These are phyloP conservation scores for Ustilago trichophora DNA, from an alignment of 1,284 basidiomycete species.

Conservation along the genomic window DNA sequence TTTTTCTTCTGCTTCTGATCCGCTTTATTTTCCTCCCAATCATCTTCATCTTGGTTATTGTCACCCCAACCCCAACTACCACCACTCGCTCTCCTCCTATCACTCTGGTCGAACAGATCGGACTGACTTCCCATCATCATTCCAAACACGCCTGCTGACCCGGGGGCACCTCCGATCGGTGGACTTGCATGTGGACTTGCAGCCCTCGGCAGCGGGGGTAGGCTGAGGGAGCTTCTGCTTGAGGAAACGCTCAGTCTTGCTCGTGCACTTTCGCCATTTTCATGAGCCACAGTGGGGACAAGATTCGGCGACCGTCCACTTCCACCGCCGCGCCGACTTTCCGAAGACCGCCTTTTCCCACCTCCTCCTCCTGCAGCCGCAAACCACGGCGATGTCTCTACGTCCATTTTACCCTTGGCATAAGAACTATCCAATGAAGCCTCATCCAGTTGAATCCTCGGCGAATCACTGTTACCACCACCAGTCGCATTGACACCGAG, in stretches of 20 bases:
- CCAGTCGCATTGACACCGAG: background rate
- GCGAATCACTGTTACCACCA: conserved; percentile 1
- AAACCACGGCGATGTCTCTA: conserved; percentile 11
- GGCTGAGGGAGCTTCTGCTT: background rate
- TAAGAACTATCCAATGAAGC: too few species aligned
- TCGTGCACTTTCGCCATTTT: too few species aligned
- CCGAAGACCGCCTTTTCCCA: background rate
- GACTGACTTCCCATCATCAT: conserved; percentile 11
- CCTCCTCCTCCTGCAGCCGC: conserved; percentile 18
- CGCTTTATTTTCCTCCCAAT: too few species aligned
- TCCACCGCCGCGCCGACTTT: too few species aligned
- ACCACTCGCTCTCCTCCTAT: too few species aligned
- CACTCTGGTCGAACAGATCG: too few species aligned
- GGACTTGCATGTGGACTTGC: conserved; percentile 10
- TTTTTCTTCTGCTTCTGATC: background rate
- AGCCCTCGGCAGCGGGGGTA: too few species aligned
- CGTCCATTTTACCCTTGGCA: too few species aligned
- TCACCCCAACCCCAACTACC: conserved; percentile 26
- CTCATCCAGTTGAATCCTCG: conserved; percentile 20
- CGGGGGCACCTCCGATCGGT: conserved; percentile 12
- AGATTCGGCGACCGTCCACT: too few species aligned
- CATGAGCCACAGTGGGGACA: too few species aligned
- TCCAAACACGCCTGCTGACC: conserved; percentile 22
- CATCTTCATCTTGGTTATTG: conserved; percentile 2
- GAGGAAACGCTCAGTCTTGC: conserved; percentile 11